Evolutionary conservation across 177 flowering plant species (phyloP), one percentile per base, ranked within the genome.

Genomic region (Vitis hybrid): DNA sequence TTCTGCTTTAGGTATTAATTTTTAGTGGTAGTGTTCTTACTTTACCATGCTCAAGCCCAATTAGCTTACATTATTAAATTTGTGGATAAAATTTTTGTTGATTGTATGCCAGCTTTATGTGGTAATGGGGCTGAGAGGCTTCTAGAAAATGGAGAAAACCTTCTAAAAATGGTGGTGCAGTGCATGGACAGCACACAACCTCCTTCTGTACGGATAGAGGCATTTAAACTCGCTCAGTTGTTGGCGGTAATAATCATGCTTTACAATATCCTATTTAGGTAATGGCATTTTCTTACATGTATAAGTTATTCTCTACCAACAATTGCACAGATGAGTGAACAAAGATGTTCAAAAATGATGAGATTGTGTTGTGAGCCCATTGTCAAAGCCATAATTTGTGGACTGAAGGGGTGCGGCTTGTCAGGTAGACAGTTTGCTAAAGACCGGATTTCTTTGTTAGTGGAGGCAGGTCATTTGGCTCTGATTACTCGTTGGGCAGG

Each of bases 391-490:
- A 88, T 86, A 72, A 67, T 86, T 49, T 52, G 52, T 65, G 88
- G 76, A 67, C 71, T 94, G 86, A 76, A 56, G 46, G 72, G 65
- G 11, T 68, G 79, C 74, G 65, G 64, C 63, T 72, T 57, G 30
- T 35, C 35, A 52, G 70, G 78, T 46, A 81, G 77, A 71, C 84
- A 81, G 76, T 30, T 76, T 73, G 32, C 84, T 51, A 69, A 78
- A 69, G 78, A 85, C 32, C 81, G 85, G 59, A 52, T 78, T 62
- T 65, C 82, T 58, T 70, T 92, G 73, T 60, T 87, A 21, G 49
- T 70, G 68, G 87, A 85, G 76, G 91, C 95, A 65, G 88, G 97
- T 71, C 89, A 81, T 60, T 75, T 90, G 80, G 94, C 93, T 62
- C 69, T 79, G 48, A 75, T 92, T 54, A 81, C 89, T 72, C 83